Conservation (phyloP, 208 protist species). For the Crithidia fasciculata region DNA sequence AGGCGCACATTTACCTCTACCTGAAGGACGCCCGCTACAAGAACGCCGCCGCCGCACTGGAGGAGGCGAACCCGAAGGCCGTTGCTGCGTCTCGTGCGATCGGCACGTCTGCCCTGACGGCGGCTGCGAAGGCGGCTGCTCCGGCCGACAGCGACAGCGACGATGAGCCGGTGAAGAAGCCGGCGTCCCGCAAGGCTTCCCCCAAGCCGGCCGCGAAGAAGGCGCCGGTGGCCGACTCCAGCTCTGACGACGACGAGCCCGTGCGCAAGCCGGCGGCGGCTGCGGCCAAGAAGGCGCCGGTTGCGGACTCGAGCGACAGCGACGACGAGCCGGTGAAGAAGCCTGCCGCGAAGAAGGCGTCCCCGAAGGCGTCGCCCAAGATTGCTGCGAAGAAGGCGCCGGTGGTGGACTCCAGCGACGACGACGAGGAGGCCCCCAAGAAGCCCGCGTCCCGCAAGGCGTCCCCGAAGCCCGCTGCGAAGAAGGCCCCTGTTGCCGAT, state of each 20-base stretch:
- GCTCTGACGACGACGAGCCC: slow-evolving; percentile 54
- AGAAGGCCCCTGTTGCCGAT: slow-evolving; percentile 39
- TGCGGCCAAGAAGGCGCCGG: slow-evolving; percentile 25
- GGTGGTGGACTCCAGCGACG: slow-evolving; percentile 18
- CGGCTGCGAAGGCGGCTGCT: slow-evolving; percentile 40
- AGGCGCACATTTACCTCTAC: slow-evolving; percentile 89
- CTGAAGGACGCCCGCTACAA: slow-evolving; percentile 73
- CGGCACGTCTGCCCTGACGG: slow-evolving; percentile 55
- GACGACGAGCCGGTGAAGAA: slow-evolving; percentile 47
- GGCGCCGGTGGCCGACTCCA: slow-evolving; percentile 29
- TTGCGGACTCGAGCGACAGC: slow-evolving; percentile 25
- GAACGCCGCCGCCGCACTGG: slow-evolving; percentile 70
- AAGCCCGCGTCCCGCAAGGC: slow-evolving; percentile 54
- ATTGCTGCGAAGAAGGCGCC: slow-evolving; percentile 26
- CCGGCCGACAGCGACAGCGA: slow-evolving; percentile 33
- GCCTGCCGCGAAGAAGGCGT: slow-evolving; percentile 44
- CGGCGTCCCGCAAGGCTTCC: slow-evolving; percentile 55
- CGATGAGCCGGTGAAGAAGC: slow-evolving; percentile 51
- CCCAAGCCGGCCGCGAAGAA: slow-evolving; percentile 54
- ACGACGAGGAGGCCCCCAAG: slow-evolving; percentile 40
- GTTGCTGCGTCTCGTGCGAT: slow-evolving; percentile 57
- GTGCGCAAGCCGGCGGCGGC: slow-evolving; percentile 21
- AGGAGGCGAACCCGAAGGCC: slow-evolving; percentile 70
- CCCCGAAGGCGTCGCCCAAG: slow-evolving; percentile 6
- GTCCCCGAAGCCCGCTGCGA: slow-evolving; percentile 45